Base-by-base conservation (phyloP, 352 stramenopile genomes). In the Globisporangium heterothallicum region DNA sequence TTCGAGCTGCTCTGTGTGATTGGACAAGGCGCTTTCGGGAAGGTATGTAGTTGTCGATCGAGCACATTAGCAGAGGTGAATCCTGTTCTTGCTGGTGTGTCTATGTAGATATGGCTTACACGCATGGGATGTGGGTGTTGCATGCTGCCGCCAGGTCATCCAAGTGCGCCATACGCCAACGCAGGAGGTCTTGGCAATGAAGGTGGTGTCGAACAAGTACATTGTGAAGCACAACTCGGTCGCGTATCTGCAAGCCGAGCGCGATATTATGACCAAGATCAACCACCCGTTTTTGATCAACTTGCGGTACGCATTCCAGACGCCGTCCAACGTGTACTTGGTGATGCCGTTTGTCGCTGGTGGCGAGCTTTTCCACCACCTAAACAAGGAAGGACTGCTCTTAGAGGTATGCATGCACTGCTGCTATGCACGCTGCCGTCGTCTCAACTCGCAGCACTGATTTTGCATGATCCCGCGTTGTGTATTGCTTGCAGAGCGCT, bases 241-340 rank as follows among this genome's bases (percentile, higher is more conserved):
- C 42, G 63, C 70, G 50, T 89, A 90, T 49, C 51, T 92, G 24
- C 78, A 92, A 51, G 74, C 79, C 1, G 83, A 94, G 62, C 70
- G 83, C 36, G 78, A 92, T 56, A 92, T 92, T 43, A 91, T 94
- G 81, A 89, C 78, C 53, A 88, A 92, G 68, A 86, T 94, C 55
- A 79, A 78, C 51, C 83, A 94, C 45, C 83, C 83, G 43, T 94
- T 94, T 59, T 49, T 94, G 5, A 84, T 92, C 50, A 86, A 70
- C 59, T 55, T 94, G 22, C 63, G 72, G 19, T 91, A 88, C 62
- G 80, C 83, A 4, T 94, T 94, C 61, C 83, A 94, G 68, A 91
- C 83, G 42, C 61, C 78, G 36, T 74, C 74, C 0, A 91, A 92
- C 36, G 68, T 92, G 18, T 94, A 92, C 52, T 62, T 94, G 29